These are phyloP conservation scores for Begonia masoniana DNA, from an alignment of 306 rosid genomes.

Conservation along the genomic window DNA sequence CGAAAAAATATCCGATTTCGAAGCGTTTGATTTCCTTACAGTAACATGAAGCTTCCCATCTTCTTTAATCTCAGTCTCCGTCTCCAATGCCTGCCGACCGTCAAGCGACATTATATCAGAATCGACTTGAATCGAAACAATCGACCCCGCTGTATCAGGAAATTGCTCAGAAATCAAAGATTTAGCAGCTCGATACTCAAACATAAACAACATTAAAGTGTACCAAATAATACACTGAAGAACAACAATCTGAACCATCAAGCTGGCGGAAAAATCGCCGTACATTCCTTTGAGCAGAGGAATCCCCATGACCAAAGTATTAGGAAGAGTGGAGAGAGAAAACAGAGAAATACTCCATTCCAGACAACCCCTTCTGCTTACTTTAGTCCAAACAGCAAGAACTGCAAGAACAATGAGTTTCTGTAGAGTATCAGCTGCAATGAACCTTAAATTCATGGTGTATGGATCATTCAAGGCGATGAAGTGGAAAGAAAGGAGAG, in stretches of 20 bases:
- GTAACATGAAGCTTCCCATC: constrained; percentile 82
- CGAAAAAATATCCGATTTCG: constrained; percentile 59
- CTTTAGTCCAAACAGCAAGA: constrained; percentile 37
- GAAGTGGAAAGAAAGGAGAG: constrained; percentile 79
- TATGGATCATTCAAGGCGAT: constrained; percentile 76
- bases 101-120: constrained; percentile 74
- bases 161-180: constrained; percentile 70
- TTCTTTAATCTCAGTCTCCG: constrained; percentile 59
- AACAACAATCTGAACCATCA: constrained; percentile 94
- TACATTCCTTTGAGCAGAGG: constrained; percentile 81
- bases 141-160: constrained; percentile 73
- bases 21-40: constrained; percentile 65
- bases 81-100: constrained; percentile 56
- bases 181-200: constrained; percentile 65
- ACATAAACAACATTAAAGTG: constrained; percentile 69
- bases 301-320: constrained; percentile 86
- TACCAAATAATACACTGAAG: constrained; percentile 96
- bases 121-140: constrained; percentile 81
- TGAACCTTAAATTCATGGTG: constrained; percentile 63
- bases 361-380: constrained; percentile 52
- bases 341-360: constrained; percentile 84
- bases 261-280: constrained; percentile 60
- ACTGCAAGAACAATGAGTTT: constrained; percentile 50
- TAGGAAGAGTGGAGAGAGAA: constrained; percentile 73
- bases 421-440: constrained; percentile 79